These are phyloP conservation scores for Lentinula aciculospora DNA, from an alignment of 768 basidiomycete genomes.

Conservation along the genomic window DNA sequence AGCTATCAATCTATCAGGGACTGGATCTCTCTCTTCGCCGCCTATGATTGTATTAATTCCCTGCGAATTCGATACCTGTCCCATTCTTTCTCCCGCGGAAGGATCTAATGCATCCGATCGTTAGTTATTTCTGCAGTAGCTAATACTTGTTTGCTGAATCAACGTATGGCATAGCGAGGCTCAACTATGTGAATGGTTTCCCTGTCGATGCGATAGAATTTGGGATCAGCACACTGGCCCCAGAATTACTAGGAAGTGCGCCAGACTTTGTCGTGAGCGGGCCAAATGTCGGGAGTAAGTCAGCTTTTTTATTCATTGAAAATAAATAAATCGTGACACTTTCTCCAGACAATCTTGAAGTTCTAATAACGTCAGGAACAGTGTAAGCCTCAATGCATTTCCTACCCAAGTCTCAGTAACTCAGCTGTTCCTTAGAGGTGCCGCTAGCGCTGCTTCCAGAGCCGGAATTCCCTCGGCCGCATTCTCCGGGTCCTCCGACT, in stretches of 20 bases:
- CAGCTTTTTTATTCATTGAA: not conserved
- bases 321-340: not conserved
- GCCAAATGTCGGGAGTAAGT: slow-evolving; percentile 39
- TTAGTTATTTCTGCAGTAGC: not conserved
- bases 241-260: slow-evolving; percentile 28
- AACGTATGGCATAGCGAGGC: slow-evolving; percentile 17
- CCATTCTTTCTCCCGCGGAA: slow-evolving; percentile 32
- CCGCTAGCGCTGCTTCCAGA: slow-evolving; percentile 41
- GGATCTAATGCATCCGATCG: slow-evolving; percentile 33
- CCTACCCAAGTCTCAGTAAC: not conserved
- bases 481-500: slow-evolving; percentile 31
- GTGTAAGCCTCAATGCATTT: not conserved
- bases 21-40: slow-evolving; percentile 32
- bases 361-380: not conserved
- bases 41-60: slow-evolving; percentile 23
- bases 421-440: slow-evolving; percentile 40
- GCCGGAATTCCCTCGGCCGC: slow-evolving; percentile 47
- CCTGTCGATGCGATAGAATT: slow-evolving; percentile 28
- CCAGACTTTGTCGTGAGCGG: slow-evolving; percentile 44
- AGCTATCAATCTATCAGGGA: slow-evolving; percentile 39
- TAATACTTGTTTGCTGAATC: not conserved
- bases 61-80: slow-evolving; percentile 39
- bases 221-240: slow-evolving; percentile 42
- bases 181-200: slow-evolving; percentile 33
- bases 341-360: slow-evolving; percentile 15